Evolutionary conservation across 306 rosid species (phyloP), one percentile per base, ranked within the genome.

Genomic region (Malus sylvestris): DNA sequence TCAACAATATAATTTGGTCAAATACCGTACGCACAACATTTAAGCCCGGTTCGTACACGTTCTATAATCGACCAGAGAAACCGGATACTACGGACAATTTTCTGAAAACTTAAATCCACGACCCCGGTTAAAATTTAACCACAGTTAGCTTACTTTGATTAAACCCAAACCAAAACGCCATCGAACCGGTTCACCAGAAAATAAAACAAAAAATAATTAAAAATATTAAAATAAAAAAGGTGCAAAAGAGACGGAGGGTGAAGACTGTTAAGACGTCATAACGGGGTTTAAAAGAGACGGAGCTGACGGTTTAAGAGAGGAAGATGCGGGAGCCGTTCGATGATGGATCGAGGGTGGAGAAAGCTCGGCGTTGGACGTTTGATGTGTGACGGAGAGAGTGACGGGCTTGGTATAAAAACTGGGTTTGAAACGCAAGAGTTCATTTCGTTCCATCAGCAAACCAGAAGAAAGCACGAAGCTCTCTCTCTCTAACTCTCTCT

Each of bases 381-480:
- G 79, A 68, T 42, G 84, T 77, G 79, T 81, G 58, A 83, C 79
- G 84, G 83, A 87, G 87, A 78, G 83, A 44, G 72, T 75, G 67
- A 84, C 68, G 82, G 80, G 83, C 55, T 15, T 32, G 82, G 74
- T 83, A 86, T 88, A 87, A 75, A 87, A 76, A 64, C 62, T 75
- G 70, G 81, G 83, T 82, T 85, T 73, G 82, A 78, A 82, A 75
- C 81, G 66, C 57, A 82, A 68, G 87, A 81, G 57, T 82, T 87
- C 84, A 82, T 86, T 86, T 89, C 89, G 89, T 87, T 88, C 72
- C 75, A 75, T 76, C 73, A 76, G 75, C 77, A 68, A 33, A 81
- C 69, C 74, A 40, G 70, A 66, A 40, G 67, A 14, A 71, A 35
- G 51, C 60, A 78, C 67, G 66, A 64, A 69, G 40, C 79, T 79